Conservation (phyloP, 2,329 filamentous ascomycete genomes). For the Dothistroma septosporum region DNA sequence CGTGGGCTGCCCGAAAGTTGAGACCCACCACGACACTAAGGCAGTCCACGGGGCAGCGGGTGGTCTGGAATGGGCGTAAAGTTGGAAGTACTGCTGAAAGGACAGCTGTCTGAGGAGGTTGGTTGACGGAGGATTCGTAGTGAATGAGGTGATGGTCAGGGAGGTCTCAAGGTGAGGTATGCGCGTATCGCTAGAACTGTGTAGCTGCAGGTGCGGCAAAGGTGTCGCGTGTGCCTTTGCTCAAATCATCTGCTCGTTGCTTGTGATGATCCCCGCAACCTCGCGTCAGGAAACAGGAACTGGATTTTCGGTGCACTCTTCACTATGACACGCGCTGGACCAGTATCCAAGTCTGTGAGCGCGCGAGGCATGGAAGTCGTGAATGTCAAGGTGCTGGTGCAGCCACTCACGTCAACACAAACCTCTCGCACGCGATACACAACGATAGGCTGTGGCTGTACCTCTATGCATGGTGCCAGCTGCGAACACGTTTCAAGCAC, state of each 20-base stretch:
- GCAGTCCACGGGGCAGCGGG: neutral
- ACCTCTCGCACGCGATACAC: neutral
- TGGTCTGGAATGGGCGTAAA: neutral
- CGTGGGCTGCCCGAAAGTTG: neutral
- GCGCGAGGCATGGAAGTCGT: neutral
- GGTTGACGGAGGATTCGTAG: neutral
- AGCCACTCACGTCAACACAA: conserved; percentile 4
- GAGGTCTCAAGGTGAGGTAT: neutral
- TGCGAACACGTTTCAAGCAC: conserved; percentile 4
- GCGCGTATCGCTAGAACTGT: neutral
- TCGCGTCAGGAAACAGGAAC: neutral
- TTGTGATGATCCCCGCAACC: neutral
- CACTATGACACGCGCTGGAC: neutral
- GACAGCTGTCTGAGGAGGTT: neutral
- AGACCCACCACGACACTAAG: neutral
- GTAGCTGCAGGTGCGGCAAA: neutral
- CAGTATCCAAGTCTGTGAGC: neutral
- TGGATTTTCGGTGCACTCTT: neutral
- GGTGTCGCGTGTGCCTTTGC: conserved; percentile 2
- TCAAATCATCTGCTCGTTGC: neutral
- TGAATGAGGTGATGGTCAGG: neutral
- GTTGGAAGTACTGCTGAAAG: neutral
- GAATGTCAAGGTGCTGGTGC: neutral
- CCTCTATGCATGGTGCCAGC: neutral
- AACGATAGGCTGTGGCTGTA: neutral